Evolutionary conservation across 208 protist species (phyloP), one percentile per base, ranked within the genome.

Genomic region (Leptomonas seymouri): DNA sequence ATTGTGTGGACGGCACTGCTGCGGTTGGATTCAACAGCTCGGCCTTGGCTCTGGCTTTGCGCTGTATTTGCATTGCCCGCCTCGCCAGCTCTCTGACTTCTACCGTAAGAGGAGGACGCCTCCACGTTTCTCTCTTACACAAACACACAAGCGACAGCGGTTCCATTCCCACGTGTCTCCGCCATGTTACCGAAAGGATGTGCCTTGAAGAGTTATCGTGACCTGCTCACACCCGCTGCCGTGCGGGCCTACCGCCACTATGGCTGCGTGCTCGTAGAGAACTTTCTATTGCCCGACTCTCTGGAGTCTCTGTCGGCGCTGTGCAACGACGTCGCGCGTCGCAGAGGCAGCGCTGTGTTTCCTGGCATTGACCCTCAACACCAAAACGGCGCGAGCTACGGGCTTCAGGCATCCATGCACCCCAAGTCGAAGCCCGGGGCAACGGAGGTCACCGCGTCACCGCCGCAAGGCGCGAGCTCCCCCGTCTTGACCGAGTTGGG

Each of bases 161-260:
- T 9, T 39, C 34, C n/a, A n/a, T 39, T 39, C 34, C 3, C 7
- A 9, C 9, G 7, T 9, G 34, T 39, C 34, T 39, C 9, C 34
- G 34, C 9, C 34, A 67, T 67, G 56, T 21, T 77, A 14, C 60
- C 54, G 0, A 70, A 65, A n/a, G 41, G 53, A 2, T 78, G 71
- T 36, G 59, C 73, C 9, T 81, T 93, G 36, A 63, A 77, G 44
- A 79, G 79, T 23, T 77, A 65, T 45, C 36, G 68, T 6, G 81
- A 64, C 11, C 76, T 86, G 23, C 48, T 86, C 46, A 76, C 79
- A 1, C 74, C 85, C 27, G 76, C 50, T 9, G 76, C 76, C 23
- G 77, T 93, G 49, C 77, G 85, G 23, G 78, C 71, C 31, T 94
- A 89, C 63, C 81, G 89, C 25, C 81, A 90, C 46, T 64, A 84